A percentile compares a stretch with the other conserved stretches of the same genome.
Evolutionary conservation across 805 yeast species (phyloP).

Genomic region (Metschnikowia shivogae): DNA sequence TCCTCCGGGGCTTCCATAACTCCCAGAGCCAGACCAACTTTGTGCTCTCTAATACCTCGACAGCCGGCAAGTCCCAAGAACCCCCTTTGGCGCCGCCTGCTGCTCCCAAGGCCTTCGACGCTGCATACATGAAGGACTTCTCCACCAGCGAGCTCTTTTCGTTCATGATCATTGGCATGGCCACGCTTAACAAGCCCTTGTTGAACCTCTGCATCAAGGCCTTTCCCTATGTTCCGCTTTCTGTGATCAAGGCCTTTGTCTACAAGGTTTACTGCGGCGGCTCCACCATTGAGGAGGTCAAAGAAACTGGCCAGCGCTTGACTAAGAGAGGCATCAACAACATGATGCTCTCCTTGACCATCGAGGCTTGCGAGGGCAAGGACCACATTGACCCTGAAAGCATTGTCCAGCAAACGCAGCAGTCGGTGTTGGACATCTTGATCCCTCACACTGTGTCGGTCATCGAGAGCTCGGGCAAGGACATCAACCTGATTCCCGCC

Average conservation of each 20-base stretch:
- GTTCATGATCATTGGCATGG: slow-evolving; percentile 63
- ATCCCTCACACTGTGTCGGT: slow-evolving; percentile 66
- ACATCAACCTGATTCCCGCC: slow-evolving; percentile 71
- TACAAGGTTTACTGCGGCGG: slow-evolving; percentile 92
- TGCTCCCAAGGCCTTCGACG: slow-evolving; percentile 12
- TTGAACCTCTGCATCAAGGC: slow-evolving; percentile 56
- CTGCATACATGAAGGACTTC: slow-evolving; percentile 38
- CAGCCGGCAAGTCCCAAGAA: slow-evolving; percentile 7
- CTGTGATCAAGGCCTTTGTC: slow-evolving; percentile 64
- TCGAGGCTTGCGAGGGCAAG: slow-evolving; percentile 86
- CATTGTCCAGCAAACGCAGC: slow-evolving; percentile 60
- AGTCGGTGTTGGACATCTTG: slow-evolving; percentile 63
- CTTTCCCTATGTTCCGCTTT: slow-evolving; percentile 74
- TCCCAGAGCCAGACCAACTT: slow-evolving; percentile 12
- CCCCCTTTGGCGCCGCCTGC: slow-evolving; percentile 10
- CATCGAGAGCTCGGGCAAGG: slow-evolving; percentile 41
- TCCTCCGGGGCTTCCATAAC: slow-evolving; percentile 9
- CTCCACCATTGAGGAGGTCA: slow-evolving; percentile 65
- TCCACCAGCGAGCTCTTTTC: slow-evolving; percentile 56
- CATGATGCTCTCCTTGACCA: slow-evolving; percentile 93
- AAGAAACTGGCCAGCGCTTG: slow-evolving; percentile 63
- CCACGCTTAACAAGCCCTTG: slow-evolving; percentile 61
- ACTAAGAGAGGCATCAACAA: slow-evolving; percentile 75
- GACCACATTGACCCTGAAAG: slow-evolving; percentile 54
- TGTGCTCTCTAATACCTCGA: slow-evolving; percentile 6